These are phyloP conservation scores for Beverwykella pulmonaria DNA, from an alignment of 495 filamentous ascomycete genomes.

Conservation along the genomic window DNA sequence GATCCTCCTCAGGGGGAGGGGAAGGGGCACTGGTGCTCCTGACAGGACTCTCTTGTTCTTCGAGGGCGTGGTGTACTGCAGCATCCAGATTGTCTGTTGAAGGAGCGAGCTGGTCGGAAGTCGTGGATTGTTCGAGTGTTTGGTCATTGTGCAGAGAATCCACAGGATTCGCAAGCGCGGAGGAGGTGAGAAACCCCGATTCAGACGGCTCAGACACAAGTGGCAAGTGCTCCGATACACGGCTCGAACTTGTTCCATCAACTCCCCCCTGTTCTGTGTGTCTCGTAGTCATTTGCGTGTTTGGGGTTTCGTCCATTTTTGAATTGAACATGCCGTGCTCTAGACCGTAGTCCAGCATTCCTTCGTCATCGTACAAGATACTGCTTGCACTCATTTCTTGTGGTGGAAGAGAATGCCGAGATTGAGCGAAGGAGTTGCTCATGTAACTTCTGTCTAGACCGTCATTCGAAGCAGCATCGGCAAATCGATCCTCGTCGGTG, in stretches of 20 bases:
- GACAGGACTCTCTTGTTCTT: neutral
- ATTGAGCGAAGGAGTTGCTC: neutral
- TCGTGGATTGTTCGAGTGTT: neutral
- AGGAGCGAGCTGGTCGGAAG: neutral
- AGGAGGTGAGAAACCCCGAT: neutral
- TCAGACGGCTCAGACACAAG: neutral
- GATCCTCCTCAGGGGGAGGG: conserved; percentile 41
- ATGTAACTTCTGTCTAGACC: conserved; percentile 21
- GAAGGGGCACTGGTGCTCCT: conserved; percentile 3
- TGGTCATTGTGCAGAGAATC: neutral
- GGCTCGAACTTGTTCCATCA: conserved; percentile 22
- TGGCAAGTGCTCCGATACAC: neutral
- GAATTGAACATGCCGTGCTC: conserved; percentile 30
- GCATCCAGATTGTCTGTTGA: conserved; percentile 28
- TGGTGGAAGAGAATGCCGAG: conserved; percentile 3
- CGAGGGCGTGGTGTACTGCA: conserved; percentile 7
- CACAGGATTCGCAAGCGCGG: neutral
- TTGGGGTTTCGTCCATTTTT: neutral
- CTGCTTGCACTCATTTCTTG: conserved; percentile 26
- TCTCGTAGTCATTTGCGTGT: neutral
- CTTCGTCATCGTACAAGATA: conserved; percentile 35
- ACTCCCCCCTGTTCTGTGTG: neutral
- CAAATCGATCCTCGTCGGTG: conserved; percentile 37
- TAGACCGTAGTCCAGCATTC: conserved; percentile 31
- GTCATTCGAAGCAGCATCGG: conserved; percentile 37